Base-by-base conservation (phyloP, 495 filamentous ascomycete species). In the Usnea hakonensis region DNA sequence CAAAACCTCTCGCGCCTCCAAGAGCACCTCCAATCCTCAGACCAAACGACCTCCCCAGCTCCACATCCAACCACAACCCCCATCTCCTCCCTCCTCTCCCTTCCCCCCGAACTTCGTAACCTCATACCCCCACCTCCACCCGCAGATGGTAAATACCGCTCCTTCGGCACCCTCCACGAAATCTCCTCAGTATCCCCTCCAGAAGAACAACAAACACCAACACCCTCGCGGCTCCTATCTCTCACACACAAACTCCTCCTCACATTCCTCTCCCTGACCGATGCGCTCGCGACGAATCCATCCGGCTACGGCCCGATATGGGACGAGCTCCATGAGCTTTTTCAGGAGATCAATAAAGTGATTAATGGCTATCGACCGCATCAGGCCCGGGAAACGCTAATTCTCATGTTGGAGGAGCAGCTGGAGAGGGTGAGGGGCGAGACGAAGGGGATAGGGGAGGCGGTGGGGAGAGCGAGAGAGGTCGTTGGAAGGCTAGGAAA, bases 301-400 rank as follows among this genome's bases (percentile, higher is more conserved):
- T 78, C 81, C 23, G 73, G 76, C 50, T 83, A 78, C 54, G 73
- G 78, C 26, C 79, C 85, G 21, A 92, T 93, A 68, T 79, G 91
- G 33, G 75, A 83, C 4, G 85, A 96, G 67, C 66, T 98, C n/a
- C 79, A 85, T 66, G 88, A 84, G 30, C 67, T 97, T 5, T 86
- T 93, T 61, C 84, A 90, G 68, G 96, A 97, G 73, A 87, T 91
- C 58, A 90, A 97, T 71, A 88, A 91, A 64, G 80, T 93, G 23
- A 81, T 97, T 55, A 98, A 98, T 72, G 86, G 94, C 62, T 97
- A 97, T 73, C 86, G 94, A 28, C 95, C 94, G 3, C 94, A 98
- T 72, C 95, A 98, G 73, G 91, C 92, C 30, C 78, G 94, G 41
- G 95, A 97, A 75, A 91, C 86, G 35, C 77, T 97, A 48, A 95